Conservation (phyloP, 345 rosid genomes). For the Cardamine occulta region DNA sequence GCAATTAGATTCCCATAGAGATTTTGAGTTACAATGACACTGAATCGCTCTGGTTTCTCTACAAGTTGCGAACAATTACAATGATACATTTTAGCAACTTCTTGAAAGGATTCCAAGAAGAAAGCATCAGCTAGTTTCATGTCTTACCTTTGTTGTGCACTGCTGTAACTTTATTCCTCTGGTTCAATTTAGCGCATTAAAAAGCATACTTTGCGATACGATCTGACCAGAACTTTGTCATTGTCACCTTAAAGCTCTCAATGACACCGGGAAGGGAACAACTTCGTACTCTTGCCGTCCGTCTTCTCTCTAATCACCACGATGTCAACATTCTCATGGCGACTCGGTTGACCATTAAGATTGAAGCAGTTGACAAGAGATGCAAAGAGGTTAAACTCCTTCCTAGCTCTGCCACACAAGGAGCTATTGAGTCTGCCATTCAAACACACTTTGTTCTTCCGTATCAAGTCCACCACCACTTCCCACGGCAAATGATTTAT, state of each 20-base stretch:
- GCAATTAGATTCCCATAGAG: conserved; percentile 57
- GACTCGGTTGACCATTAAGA: conserved; percentile 54
- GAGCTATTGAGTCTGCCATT: conserved; percentile 67
- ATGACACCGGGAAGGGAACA: conserved; percentile 62
- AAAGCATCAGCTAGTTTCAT: conserved; percentile 88
- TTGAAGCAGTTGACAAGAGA: conserved; percentile 60
- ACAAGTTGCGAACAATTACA: conserved; percentile 93
- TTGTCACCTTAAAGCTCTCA: conserved; percentile 60
- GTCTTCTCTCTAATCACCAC: conserved; percentile 63
- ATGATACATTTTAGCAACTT: conserved; percentile 73
- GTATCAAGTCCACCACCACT: conserved; percentile 73
- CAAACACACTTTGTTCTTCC: conserved; percentile 79
- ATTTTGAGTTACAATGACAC: conserved; percentile 76
- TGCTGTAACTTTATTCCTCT: conserved; percentile 75
- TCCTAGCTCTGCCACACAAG: conserved; percentile 68
- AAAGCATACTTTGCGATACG: conserved; percentile 67
- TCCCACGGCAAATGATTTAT: conserved; percentile 69
- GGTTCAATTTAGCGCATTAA: conserved; percentile 60
- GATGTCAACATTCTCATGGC: conserved; percentile 56
- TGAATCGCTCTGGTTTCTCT: conserved; percentile 83
- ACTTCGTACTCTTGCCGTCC: conserved; percentile 59
- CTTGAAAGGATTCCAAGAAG: conserved; percentile 82
- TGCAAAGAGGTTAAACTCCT: conserved; percentile 61
- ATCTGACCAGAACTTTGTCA: conserved; percentile 56
- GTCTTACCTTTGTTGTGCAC: conserved; percentile 65